These are phyloP conservation scores for Alternaria brassicae DNA, from an alignment of 2,329 filamentous ascomycete species.

Conservation along the genomic window DNA sequence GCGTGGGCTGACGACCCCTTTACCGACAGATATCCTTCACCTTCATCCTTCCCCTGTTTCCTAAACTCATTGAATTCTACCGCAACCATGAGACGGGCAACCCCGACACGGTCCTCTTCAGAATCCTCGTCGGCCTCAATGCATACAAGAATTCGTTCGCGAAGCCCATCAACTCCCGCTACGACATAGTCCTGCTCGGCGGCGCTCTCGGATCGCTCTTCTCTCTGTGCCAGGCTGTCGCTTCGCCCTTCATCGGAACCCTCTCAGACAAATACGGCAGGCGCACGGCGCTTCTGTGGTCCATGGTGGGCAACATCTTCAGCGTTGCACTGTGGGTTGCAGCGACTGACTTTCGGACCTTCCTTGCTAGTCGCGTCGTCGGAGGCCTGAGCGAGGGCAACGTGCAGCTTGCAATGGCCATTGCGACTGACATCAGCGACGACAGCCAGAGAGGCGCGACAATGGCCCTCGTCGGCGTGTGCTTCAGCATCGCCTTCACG, in stretches of 20 bases:
- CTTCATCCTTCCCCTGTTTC: conserved; percentile 96
- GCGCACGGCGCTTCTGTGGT: conserved; percentile 83
- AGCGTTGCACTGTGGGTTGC: conserved; percentile 94
- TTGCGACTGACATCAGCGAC: conserved; percentile 94
- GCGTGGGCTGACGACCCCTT: conserved; percentile 14
- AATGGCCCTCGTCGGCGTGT: conserved; percentile 95
- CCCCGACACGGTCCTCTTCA: conserved; percentile 72
- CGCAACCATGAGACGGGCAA: conserved; percentile 76
- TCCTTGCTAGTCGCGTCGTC: conserved; percentile 89
- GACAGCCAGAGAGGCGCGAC: conserved; percentile 83
- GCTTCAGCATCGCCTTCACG: conserved; percentile 97
- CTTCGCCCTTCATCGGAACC: conserved; percentile 87
- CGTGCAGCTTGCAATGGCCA: conserved; percentile 93
- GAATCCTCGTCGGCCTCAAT: conserved; percentile 83
- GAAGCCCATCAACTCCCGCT: conserved; percentile 90
- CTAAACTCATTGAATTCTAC: conserved; percentile 95
- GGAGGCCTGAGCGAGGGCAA: conserved; percentile 96
- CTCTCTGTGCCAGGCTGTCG: conserved; percentile 88
- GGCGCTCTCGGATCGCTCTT: conserved; percentile 94
- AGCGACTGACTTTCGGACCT: conserved; percentile 93
- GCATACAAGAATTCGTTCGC: conserved; percentile 94
- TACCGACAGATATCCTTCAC: conserved; percentile 88
- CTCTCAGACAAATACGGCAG: conserved; percentile 90
- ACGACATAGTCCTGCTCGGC: conserved; percentile 95
- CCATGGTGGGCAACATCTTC: conserved; percentile 91